Evolutionary conservation across 1,284 basidiomycete species (phyloP), one percentile per base, ranked within the genome.

Genomic region (Marasmius fiardii): DNA sequence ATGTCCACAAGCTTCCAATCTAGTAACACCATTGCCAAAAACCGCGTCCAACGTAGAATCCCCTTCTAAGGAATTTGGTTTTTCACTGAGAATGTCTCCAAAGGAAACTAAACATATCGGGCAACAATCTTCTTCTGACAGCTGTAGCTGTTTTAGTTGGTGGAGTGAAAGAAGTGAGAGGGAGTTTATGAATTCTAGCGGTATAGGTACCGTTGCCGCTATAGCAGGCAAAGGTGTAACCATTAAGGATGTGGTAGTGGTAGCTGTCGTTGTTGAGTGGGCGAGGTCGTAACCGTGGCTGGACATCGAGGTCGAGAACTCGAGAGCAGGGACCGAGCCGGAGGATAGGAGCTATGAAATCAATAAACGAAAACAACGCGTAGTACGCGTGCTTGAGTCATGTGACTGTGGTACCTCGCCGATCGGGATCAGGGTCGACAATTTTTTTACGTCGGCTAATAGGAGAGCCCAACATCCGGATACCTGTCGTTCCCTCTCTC

Each of bases 61-160:
- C n/a, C 58, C 55, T 20, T n/a, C n/a, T n/a, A n/a, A n/a, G n/a
- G 35, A 48, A 61, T 48, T 33, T 16, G 50, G 43, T 20, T 26
- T 26, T 11, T 64, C 63, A 11, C 55, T 52, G 16, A 53, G 60
- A 5, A 61, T 56, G 41, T 43, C 54, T 31, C 55, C 55, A n/a
- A 88, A 83, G 0, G 81, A 64, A 24, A 77, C 68, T 37, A 88
- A 72, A 66, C 85, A 88, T 59, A 88, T 86, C 0, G 84, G 80
- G 64, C 86, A 88, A 20, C 72, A 70, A 56, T 86, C 83, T 21
- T 82, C 77, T 23, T 69, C 59, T 39, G 76, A 73, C 33, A 82
- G 67, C 3, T n/a, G n/a, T n/a, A n/a, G n/a, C n/a, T n/a, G n/a
- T n/a, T n/a, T n/a, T n/a, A n/a, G n/a, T n/a, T 73, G 66, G n/a